Conservation (phyloP, 768 basidiomycete genomes). For the Tricholoma bakamatsutake region DNA sequence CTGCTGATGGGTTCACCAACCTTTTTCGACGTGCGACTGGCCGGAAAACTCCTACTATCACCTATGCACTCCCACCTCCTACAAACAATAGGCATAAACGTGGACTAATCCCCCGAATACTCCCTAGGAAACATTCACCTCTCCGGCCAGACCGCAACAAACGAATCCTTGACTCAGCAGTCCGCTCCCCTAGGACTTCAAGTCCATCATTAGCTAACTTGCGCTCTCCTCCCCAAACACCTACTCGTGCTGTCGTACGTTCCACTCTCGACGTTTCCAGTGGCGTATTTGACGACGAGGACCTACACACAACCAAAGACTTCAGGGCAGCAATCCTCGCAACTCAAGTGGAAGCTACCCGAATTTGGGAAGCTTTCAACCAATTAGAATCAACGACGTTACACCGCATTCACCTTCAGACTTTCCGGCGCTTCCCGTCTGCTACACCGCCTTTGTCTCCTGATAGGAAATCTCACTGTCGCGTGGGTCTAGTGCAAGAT, state of each 20-base stretch:
- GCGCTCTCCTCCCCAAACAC: conserved; percentile 3
- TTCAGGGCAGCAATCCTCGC: conserved; percentile 55
- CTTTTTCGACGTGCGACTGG: conserved; percentile 36
- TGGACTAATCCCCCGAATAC: conserved; percentile 25
- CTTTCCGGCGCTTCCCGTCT: conserved; percentile 28
- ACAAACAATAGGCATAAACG: conserved; percentile 16
- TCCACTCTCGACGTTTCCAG: conserved; percentile 18
- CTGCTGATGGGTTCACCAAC: conserved; percentile 24
- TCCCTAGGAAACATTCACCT: conserved; percentile 27
- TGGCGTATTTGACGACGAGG: conserved; percentile 48
- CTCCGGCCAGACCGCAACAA: conserved; percentile 16
- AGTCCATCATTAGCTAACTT: conserved; percentile 6
- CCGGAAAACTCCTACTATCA: conserved; percentile 17
- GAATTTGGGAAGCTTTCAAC: conserved; percentile 63
- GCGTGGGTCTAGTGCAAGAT: conserved; percentile 9
- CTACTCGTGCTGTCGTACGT: conserved; percentile 15
- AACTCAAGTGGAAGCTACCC: conserved; percentile 58
- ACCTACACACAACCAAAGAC: conserved; percentile 45
- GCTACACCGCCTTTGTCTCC: conserved; percentile 22
- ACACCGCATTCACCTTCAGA: conserved; percentile 39
- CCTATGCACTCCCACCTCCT: conserved; percentile 1
- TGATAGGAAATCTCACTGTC: conserved; percentile 7
- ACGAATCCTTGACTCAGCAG: conserved; percentile 8
- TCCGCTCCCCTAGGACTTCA: background rate
- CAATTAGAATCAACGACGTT: conserved; percentile 56